phyloP scores from a whole-genome alignment of 345 rosid genomes.

The Gossypium arboreum region DNA sequence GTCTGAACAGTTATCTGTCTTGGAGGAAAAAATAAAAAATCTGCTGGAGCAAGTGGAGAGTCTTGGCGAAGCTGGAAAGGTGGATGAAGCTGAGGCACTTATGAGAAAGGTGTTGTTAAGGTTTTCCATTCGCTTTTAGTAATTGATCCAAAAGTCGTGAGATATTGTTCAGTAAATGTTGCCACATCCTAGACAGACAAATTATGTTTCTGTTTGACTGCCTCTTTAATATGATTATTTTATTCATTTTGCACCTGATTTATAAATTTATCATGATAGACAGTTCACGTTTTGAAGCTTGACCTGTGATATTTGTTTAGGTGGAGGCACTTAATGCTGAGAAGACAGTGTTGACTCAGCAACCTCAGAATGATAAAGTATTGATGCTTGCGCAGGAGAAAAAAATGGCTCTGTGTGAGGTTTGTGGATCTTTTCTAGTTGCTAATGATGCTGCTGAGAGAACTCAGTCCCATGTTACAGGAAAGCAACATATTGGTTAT shows the following conservation, averaged over 20 bases:
- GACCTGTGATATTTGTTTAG: constrained; percentile 31
- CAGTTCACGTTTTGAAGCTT: not conserved
- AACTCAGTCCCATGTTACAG: constrained; percentile 90
- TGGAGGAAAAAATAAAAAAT: constrained; percentile 91
- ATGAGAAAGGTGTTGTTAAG: constrained; percentile 78
- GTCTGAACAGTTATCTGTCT: constrained; percentile 71
- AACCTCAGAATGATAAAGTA: constrained; percentile 65
- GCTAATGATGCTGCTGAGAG: constrained; percentile 97
- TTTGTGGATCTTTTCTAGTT: constrained; percentile 92
- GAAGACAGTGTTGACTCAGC: constrained; percentile 65
- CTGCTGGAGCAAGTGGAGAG: constrained; percentile 91
- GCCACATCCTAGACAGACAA: not conserved
- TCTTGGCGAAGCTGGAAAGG: constrained; percentile 97
- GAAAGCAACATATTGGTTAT: constrained; percentile 97
- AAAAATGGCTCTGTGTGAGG: constrained; percentile 95
- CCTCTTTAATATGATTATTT: not conserved
- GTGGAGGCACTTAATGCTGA: constrained; percentile 80
- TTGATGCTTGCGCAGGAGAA: constrained; percentile 85
- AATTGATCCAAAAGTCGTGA: not conserved
- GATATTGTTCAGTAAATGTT: not conserved
- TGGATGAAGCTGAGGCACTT: constrained; percentile 98
- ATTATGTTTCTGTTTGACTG: not conserved
- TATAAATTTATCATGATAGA: not conserved
- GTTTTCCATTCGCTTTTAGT: not conserved
- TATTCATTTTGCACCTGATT: not conserved